Conservation (phyloP, 1,284 basidiomycete species). For the Trametes hirsuta region DNA sequence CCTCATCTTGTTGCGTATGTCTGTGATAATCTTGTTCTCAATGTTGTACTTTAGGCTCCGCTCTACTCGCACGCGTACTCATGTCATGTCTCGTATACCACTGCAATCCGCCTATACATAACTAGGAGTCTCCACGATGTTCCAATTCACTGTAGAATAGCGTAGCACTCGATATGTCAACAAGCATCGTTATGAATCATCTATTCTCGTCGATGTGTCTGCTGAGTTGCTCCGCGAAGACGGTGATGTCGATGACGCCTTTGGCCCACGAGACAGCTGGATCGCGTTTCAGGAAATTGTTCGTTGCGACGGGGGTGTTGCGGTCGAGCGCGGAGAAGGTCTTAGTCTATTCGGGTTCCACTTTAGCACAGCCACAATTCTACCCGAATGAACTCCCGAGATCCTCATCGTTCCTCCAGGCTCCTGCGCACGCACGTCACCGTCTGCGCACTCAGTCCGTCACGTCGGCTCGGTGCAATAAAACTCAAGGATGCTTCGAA, state of each 20-base stretch:
- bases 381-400: slow-evolving; percentile 8
- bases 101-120: too few species aligned
- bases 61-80: slow-evolving; percentile 1
- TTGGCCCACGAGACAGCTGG: background rate
- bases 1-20: background rate
- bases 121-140: too few species aligned
- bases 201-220: background rate
- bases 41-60: background rate
- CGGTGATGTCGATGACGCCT: background rate
- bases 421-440: background rate
- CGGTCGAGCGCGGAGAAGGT: background rate
- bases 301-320: slow-evolving; percentile 11
- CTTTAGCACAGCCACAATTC: slow-evolving; percentile 7
- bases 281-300: slow-evolving; percentile 6
- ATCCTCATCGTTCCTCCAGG: background rate
- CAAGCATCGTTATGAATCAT: slow-evolving; percentile 6
- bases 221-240: background rate
- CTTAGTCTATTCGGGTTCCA: slow-evolving; percentile 5
- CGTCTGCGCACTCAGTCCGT: background rate
- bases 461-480: too few species aligned
- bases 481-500: too few species aligned
- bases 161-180: slow-evolving; percentile 1
- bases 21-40: background rate
- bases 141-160: too few species aligned
- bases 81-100: background rate